These are phyloP conservation scores for Aethionema arabicum DNA, from an alignment of 345 rosid species.

Conservation along the genomic window DNA sequence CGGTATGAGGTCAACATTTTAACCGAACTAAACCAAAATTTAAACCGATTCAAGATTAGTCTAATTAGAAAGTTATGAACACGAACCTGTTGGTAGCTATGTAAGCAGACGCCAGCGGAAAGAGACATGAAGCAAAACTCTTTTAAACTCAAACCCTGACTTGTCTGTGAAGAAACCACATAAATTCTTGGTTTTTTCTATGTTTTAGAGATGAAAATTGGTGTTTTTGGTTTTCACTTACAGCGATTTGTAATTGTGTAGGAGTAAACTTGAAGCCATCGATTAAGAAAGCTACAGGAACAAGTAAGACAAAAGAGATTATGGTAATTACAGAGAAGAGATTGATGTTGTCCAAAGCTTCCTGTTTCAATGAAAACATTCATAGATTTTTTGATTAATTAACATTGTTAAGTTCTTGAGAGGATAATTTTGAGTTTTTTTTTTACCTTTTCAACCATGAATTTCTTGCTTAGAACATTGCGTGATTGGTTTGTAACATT, in stretches of 20 bases:
- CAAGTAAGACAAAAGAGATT: conserved; percentile 61
- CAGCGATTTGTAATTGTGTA: conserved; percentile 59
- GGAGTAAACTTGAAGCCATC: conserved; percentile 76
- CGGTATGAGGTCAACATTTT: not conserved
- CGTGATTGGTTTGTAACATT: conserved; percentile 88
- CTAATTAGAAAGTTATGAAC: not conserved
- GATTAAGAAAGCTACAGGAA: conserved; percentile 59
- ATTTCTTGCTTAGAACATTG: conserved; percentile 76
- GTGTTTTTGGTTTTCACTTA: conserved; percentile 40
- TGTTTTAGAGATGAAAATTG: not conserved
- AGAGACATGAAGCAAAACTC: conserved; percentile 58
- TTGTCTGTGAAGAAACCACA: conserved; percentile 47
- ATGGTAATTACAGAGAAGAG: conserved; percentile 79
- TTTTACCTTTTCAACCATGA: conserved; percentile 68
- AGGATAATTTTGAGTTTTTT: not conserved
- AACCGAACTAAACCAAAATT: not conserved
- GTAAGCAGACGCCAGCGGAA: conserved; percentile 72
- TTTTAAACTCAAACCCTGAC: conserved; percentile 52
- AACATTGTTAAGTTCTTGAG: not conserved
- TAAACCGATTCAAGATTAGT: not conserved
- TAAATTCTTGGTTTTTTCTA: not conserved
- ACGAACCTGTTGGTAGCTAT: conserved; percentile 75
- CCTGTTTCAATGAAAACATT: conserved; percentile 43
- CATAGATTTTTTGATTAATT: not conserved
- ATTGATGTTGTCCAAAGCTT: conserved; percentile 76